Conservation (phyloP, 176 grass and related monocot species). For the Musa acuminata region DNA sequence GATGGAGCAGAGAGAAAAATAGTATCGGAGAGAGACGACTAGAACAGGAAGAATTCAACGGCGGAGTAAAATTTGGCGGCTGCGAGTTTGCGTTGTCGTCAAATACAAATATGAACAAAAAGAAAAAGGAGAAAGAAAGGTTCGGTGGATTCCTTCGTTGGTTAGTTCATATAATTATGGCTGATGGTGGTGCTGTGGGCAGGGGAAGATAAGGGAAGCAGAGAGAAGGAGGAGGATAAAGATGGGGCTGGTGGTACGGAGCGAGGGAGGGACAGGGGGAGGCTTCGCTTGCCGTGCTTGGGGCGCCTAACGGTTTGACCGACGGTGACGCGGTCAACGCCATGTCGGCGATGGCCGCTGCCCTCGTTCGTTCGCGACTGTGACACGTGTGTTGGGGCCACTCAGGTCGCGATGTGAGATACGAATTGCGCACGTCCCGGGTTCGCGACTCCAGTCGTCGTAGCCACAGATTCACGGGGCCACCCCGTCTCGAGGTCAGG, state of each 20-base stretch:
- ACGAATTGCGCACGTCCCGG: too few relatives aligned
- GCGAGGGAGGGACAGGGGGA: background rate
- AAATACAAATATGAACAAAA: background rate
- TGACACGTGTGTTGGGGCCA: too few relatives aligned
- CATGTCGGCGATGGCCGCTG: conserved; percentile 1
- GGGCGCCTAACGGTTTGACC: background rate
- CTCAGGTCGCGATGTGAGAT: too few relatives aligned
- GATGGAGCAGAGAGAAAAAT: background rate
- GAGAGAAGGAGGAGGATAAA: background rate
- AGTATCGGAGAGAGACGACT: background rate
- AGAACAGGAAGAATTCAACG: background rate
- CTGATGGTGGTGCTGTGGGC: background rate
- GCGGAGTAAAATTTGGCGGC: background rate
- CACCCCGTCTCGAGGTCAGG: too few relatives aligned
- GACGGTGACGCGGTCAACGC: background rate
- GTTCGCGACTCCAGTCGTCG: too few relatives aligned
- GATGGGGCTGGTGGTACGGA: background rate
- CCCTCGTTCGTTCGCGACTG: background rate
- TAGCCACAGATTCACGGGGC: too few relatives aligned
- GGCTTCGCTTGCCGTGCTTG: background rate
- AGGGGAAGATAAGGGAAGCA: background rate
- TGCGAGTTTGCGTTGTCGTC: background rate
- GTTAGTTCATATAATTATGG: background rate
- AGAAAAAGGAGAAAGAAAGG: background rate
- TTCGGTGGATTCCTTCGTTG: background rate